These are phyloP conservation scores for Aegilops speltoides DNA, from an alignment of 176 grass and related monocot genomes.

Conservation along the genomic window DNA sequence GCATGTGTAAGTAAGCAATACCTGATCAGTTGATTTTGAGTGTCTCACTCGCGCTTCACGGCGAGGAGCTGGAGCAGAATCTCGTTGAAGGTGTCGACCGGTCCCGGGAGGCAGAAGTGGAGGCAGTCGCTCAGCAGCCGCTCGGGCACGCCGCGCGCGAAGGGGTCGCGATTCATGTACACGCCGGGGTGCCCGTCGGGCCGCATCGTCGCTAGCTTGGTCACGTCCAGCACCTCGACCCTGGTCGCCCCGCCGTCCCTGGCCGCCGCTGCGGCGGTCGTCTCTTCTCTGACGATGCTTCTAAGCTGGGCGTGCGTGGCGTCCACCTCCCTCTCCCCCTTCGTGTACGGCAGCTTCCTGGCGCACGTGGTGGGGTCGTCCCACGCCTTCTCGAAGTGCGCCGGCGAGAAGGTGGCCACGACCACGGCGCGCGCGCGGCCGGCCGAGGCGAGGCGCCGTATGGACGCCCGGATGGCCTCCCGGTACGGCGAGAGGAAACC, in stretches of 20 bases:
- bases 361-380: slow-evolving; percentile 45
- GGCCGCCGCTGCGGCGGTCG: background rate
- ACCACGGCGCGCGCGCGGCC: slow-evolving; percentile 17
- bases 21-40: background rate
- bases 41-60: background rate
- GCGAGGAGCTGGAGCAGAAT: slow-evolving; percentile 51
- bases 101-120: slow-evolving; percentile 70
- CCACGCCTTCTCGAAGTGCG: slow-evolving; percentile 52
- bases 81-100: slow-evolving; percentile 69
- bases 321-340: slow-evolving; percentile 52
- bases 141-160: slow-evolving; percentile 25
- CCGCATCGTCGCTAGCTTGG: slow-evolving; percentile 58
- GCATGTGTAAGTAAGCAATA: background rate
- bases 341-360: slow-evolving; percentile 46
- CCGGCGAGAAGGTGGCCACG: slow-evolving; percentile 54
- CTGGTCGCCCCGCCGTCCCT: background rate
- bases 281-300: slow-evolving; percentile 51
- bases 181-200: slow-evolving; percentile 62
- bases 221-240: slow-evolving; percentile 63
- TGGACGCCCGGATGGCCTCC: slow-evolving; percentile 20
- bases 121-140: slow-evolving; percentile 54
- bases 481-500: slow-evolving; percentile 54
- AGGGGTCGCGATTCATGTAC: slow-evolving; percentile 61
- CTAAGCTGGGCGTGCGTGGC: slow-evolving; percentile 42
- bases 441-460: background rate